Conservation (phyloP, 345 rosid genomes). For the Salix udensis region DNA sequence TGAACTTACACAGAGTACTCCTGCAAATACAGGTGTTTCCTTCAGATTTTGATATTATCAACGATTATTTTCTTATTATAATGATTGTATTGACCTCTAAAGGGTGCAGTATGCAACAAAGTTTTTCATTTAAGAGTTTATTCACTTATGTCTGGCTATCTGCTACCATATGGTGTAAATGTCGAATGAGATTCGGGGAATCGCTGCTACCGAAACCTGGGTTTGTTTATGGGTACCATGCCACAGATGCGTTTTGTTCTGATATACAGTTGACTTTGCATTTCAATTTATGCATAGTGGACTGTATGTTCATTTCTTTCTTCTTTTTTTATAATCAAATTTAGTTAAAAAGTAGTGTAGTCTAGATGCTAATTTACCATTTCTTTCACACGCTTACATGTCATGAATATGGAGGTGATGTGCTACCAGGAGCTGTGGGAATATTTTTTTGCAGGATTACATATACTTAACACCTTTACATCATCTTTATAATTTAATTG, state of each 20-base stretch:
- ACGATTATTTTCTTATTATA: background rate
- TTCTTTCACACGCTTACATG: background rate
- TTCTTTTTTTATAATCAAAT: too few species aligned
- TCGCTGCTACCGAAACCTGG: background rate
- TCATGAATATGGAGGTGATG: background rate
- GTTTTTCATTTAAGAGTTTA: background rate
- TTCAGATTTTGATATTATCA: background rate
- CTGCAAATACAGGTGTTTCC: conserved; percentile 51
- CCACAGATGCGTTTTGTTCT: background rate
- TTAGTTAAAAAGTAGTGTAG: background rate
- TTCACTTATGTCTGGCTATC: background rate
- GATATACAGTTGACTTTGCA: background rate
- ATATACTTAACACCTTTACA: background rate
- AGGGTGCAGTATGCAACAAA: background rate
- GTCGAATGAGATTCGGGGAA: background rate
- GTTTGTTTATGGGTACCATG: background rate
- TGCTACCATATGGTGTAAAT: background rate
- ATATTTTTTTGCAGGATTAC: background rate
- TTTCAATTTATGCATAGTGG: background rate
- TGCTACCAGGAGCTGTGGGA: background rate
- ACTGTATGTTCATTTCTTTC: background rate
- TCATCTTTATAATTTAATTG: background rate
- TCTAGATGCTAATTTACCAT: background rate
- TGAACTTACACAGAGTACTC: conserved; percentile 33
- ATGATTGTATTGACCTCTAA: background rate